Evolutionary conservation across 352 stramenopile genomes (phyloP), one percentile per base, ranked within the genome.

Genomic region (Phytophthora multivora): DNA sequence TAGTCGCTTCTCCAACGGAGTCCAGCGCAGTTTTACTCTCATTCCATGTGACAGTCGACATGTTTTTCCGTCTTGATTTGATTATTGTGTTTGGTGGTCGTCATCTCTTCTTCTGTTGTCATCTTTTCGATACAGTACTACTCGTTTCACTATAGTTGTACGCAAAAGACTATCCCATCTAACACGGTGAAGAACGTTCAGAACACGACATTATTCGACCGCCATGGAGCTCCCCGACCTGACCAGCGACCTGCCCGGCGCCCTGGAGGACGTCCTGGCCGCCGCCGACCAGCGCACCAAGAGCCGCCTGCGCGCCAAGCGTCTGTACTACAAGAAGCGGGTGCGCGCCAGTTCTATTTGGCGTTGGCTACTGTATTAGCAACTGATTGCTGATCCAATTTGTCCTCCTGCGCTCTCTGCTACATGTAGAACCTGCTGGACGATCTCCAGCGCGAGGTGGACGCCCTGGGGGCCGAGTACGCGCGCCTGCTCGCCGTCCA

Each of bases 301-400:
- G 54, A 82, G 85, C 55, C 79, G 83, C 5, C 67, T 87, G 38
- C 72, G 85, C 36, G 83, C 84, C 64, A 88, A 89, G 64, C 76
- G 79, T 8, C 79, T 82, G 47, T 91, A 91, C 80, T 88, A 91
- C 73, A 84, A 85, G 67, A 88, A 89, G 31, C 66, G 82, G 43
- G 83, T 91, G 68, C 59, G 59, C 51, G 3, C 15, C 19, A 6
- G 13, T 45, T 13, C 12, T n/a, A 30, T 4, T n/a, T 10, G 18
- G 4, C 13, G 2, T 11, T 28, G 13, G n/a, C n/a, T n/a, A n/a
- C n/a, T n/a, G n/a, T n/a, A n/a, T n/a, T n/a, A n/a, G 16, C 35
- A 36, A n/a, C 11, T 16, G 33, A 45, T 51, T 70, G 12, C 46
- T 38, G 33, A 62, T 42, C 26, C 28, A 33, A 3, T 30, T 50